Evolutionary conservation across 345 rosid genomes (phyloP).

Genomic region (Firmiana major): DNA sequence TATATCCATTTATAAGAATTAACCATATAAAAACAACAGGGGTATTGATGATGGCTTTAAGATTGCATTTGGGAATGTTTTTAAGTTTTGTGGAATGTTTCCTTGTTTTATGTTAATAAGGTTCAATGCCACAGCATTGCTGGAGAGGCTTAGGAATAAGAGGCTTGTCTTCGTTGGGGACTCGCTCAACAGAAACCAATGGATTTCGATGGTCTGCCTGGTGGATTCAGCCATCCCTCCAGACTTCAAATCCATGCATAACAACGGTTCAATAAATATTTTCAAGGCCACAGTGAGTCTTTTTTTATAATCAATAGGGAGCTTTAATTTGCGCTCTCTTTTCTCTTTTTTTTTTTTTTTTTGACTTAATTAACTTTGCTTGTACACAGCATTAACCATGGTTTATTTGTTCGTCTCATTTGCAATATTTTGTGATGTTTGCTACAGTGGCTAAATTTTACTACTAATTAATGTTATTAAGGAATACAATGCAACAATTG

Average conservation of each 20-base stretch:
- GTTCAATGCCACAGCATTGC: conserved; percentile 71
- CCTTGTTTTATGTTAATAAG: conserved; percentile 35
- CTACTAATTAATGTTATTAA: conserved; percentile 17
- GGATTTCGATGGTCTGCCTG: conserved; percentile 93
- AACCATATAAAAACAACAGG: neutral
- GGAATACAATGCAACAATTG: conserved; percentile 84
- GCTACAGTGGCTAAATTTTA: conserved; percentile 10
- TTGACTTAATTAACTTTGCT: neutral
- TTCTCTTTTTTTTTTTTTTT: too few relatives aligned
- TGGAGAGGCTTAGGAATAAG: conserved; percentile 81
- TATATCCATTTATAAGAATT: neutral
- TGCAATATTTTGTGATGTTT: neutral
- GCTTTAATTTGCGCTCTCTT: neutral
- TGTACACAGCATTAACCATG: neutral
- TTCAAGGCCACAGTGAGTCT: conserved; percentile 46
- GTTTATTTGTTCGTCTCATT: neutral
- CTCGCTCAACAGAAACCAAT: conserved; percentile 83
- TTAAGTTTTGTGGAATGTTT: neutral
- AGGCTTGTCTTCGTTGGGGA: conserved; percentile 91
- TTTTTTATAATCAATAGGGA: too few relatives aligned
- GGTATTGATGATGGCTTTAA: neutral
- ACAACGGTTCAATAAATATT: conserved; percentile 55
- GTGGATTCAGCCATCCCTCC: conserved; percentile 59
- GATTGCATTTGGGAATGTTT: neutral
- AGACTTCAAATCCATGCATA: conserved; percentile 48